Conservation (phyloP, 2,329 filamentous ascomycete genomes). For the Alternaria triticimaculans region DNA sequence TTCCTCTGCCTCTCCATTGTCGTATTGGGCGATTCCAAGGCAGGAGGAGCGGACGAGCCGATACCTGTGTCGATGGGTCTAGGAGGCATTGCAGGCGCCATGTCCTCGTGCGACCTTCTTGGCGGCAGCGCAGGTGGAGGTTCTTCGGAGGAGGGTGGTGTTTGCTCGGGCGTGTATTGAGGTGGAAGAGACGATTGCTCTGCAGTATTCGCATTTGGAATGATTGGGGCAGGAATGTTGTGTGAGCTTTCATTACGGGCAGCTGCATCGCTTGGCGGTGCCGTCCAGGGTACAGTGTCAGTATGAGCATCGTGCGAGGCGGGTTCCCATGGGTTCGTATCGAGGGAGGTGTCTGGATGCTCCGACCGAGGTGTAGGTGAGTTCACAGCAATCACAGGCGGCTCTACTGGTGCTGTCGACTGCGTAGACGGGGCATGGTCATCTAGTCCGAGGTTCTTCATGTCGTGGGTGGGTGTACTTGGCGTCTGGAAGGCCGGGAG, state of each 20-base stretch:
- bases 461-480: slow-evolving; percentile 44
- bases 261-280: not conserved
- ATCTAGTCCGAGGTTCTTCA: slow-evolving; percentile 47
- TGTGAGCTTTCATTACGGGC: slow-evolving; percentile 18
- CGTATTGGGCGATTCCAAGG: slow-evolving; percentile 50
- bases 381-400: slow-evolving; percentile 39
- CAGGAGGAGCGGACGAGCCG: slow-evolving; percentile 21
- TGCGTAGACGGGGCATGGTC: slow-evolving; percentile 21
- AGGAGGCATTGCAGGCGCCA: slow-evolving; percentile 43
- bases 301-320: slow-evolving; percentile 1
- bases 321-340: slow-evolving; percentile 37
- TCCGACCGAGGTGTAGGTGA: slow-evolving; percentile 25
- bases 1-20: slow-evolving; percentile 56
- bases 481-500: slow-evolving; percentile 52
- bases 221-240: slow-evolving; percentile 33
- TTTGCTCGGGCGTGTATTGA: slow-evolving; percentile 9
- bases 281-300: not conserved
- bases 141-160: slow-evolving; percentile 20
- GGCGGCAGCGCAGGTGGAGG: slow-evolving; percentile 43
- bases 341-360: slow-evolving; percentile 31
- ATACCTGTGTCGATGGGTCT: slow-evolving; percentile 37
- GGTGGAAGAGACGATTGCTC: slow-evolving; percentile 24
- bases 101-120: slow-evolving; percentile 43
- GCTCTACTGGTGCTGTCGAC: slow-evolving; percentile 26
- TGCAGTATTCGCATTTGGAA: slow-evolving; percentile 31